Evolutionary conservation across 352 stramenopile genomes (phyloP).

Genomic region (Globisporangium paroecandrum): DNA sequence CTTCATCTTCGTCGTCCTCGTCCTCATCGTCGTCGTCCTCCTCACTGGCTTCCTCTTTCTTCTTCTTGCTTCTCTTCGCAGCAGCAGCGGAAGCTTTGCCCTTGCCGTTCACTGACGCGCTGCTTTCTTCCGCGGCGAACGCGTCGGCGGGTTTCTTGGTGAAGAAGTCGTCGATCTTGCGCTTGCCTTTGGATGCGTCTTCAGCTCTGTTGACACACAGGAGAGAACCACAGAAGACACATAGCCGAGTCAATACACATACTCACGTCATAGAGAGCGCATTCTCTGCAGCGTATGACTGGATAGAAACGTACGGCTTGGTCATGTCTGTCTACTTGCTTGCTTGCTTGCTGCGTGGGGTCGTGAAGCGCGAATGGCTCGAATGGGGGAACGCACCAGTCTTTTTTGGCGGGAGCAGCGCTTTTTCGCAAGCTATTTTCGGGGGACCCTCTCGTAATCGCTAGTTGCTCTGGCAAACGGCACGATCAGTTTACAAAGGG

Average conservation of each 20-base stretch:
- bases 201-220: constrained; percentile 25
- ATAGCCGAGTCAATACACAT: not conserved
- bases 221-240: not conserved
- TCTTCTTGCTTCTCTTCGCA: constrained; percentile 6
- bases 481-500: not conserved
- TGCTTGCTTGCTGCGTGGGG: not conserved
- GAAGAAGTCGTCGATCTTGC: constrained; percentile 34
- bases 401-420: constrained; percentile 1
- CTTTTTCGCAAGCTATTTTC: not conserved
- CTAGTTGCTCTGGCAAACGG: not conserved
- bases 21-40: constrained; percentile 37
- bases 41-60: constrained; percentile 25
- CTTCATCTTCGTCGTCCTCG: constrained; percentile 33
- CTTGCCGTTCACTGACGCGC: constrained; percentile 31
- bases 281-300: not conserved
- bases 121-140: not conserved
- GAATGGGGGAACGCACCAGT: constrained; percentile 9
- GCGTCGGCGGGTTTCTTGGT: constrained; percentile 17
- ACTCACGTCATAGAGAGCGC: not conserved
- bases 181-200: constrained; percentile 36
- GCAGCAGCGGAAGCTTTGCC: constrained; percentile 27
- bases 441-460: not conserved
- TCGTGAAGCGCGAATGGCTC: constrained; percentile 4
- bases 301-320: constrained; percentile 34
- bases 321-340: constrained; percentile 3